Base-by-base conservation (phyloP, 2,329 filamentous ascomycete species). In the Alternaria sp. region DNA sequence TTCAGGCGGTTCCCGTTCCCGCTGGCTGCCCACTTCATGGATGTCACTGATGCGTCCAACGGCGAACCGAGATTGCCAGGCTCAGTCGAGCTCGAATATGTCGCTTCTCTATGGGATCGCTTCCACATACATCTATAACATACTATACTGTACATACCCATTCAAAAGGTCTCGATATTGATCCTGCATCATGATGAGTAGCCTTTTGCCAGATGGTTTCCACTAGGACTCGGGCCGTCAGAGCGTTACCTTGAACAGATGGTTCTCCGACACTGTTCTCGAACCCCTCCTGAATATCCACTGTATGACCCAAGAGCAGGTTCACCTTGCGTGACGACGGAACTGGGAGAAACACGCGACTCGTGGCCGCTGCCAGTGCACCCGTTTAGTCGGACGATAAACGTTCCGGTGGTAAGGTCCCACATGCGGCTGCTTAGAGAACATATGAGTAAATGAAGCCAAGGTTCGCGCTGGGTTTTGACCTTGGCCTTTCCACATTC, bases 221-320 rank as follows among this genome's bases (percentile, higher is more conserved):
- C 44, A 52, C 40, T 30, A 48, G 25, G 32, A 55, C 46, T 43
- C 46, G 34, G 51, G 41, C 43, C 60, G 36, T 14, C 32, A 20
- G 51, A 44, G 20, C 43, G 51, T 38, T 55, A 14, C 25, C 56
- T 27, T 38, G 45, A 59, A 62, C 36, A 46, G 49, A 40, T 22
- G 25, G 9, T 52, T 50, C 18, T 52, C 59, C 44, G 56, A 32
- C 14, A 58, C 46, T 27, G 27, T 32, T 28, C 45, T 34, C 12
- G 38, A 46, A 40, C 20, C 27, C 52, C 22, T 46, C 57, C 43
- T 20, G 32, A 16, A 32, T 46, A 52, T 28, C 46, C 46, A 50
- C 32, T 25, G 30, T 27, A 25, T 16, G 20, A 50, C 32, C 20
- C 20, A 36, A 50, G n/a, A 50, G 32, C 34, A 50, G 11, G 46